Base-by-base conservation (phyloP, 176 grass and related monocot genomes). In the Musa itinerans region DNA sequence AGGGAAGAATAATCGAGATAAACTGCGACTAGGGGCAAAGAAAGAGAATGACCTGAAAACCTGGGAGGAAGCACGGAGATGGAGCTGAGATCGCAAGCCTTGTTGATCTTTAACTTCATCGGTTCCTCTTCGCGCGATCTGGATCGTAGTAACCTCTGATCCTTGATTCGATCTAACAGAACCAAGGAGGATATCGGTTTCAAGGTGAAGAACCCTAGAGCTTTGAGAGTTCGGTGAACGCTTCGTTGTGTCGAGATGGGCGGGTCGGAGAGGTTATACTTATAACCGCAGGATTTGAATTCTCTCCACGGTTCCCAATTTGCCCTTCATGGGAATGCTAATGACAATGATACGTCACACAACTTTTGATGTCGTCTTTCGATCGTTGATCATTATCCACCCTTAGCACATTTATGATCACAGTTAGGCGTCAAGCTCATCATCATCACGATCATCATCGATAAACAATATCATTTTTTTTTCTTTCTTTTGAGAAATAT, bases 81-180 rank as follows among this genome's bases (percentile, higher is more conserved):
- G 78, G 95, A 94, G 81, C 81, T 83, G 27, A 99, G 86, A 88
- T 92, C 88, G 88, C 90, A 99, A 12, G 88, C 90, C 82, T 99
- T 91, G 78, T 93, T 94, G 78, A 99, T 91, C 81, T 85, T 91
- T 53, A 91, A 83, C 84, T 99, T 99, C 95, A 99, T 93, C 50
- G 55, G 79, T 9, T 53, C 9, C 59, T 49, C 21, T 70, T 50
- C 9, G 34, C 9, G 43, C 17, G 8, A 70, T 70, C 43, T n/a
- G 17, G 17, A n/a, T 70, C 19, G 68, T 48, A 2, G 26, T 21
- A 16, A 70, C 1, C 43, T 17, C 9, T 52, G 68, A 70, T 70
- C 68, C 17, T 6, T 51, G 43, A 70, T 70, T 19, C 9, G 68
- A 51, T 50, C 43, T n/a, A 5, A 9, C 12, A 48, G 16, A 70